phyloP scores from a whole-genome alignment of 164 flowering plant species.

The Chimonanthus praecox region DNA sequence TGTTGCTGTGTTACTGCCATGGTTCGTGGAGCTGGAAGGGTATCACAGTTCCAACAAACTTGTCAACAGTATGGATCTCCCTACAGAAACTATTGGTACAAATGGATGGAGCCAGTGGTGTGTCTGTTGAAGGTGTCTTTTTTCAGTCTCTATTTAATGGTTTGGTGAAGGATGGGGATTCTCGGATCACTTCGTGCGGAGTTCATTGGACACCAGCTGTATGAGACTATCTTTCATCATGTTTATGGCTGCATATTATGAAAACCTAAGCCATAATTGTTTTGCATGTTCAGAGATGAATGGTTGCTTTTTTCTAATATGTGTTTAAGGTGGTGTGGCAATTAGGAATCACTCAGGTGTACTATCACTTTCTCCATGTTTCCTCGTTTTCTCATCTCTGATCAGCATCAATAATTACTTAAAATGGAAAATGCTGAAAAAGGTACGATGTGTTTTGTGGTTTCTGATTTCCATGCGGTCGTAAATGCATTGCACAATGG shows the following conservation, averaged over 20 bases:
- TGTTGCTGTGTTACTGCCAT: conserved; percentile 83
- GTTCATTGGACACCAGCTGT: conserved; percentile 96
- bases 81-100: conserved; percentile 71
- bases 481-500: neutral
- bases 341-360: neutral
- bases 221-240: conserved; percentile 19
- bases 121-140: conserved; percentile 75
- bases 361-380: neutral
- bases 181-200: conserved; percentile 94
- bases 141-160: conserved; percentile 87
- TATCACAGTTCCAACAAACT: conserved; percentile 76
- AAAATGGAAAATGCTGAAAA: neutral
- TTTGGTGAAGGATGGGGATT: conserved; percentile 66
- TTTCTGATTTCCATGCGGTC: neutral
- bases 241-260: neutral
- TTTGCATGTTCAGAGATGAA: neutral
- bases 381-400: neutral
- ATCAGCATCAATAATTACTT: neutral
- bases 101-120: conserved; percentile 72
- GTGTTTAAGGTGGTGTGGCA: neutral
- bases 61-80: conserved; percentile 71
- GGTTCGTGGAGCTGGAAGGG: conserved; percentile 98
- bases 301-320: neutral
- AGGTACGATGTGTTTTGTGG: neutral
- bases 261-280: neutral